Evolutionary conservation across 768 basidiomycete genomes (phyloP).

Genomic region (Pleurotus ostreatus): DNA sequence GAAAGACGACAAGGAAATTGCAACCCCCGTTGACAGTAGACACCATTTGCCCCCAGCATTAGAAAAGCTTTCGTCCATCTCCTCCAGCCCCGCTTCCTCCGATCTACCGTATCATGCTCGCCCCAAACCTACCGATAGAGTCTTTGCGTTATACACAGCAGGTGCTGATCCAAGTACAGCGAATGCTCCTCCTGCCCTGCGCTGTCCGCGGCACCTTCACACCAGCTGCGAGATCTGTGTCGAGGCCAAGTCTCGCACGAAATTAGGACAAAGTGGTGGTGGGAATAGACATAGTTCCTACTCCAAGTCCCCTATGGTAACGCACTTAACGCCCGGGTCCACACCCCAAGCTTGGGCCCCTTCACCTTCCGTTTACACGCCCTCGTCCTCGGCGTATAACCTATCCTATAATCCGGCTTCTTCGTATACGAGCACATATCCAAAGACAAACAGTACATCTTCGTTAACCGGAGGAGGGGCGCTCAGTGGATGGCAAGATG

Average conservation of each 20-base stretch:
- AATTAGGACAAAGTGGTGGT: slow-evolving; percentile 15
- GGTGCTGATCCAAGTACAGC: slow-evolving; percentile 61
- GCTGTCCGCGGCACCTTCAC: slow-evolving; percentile 72
- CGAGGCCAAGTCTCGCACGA: slow-evolving; percentile 39
- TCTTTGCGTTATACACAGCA: slow-evolving; percentile 47
- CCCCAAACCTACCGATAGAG: slow-evolving; percentile 34
- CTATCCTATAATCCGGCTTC: slow-evolving; percentile 5
- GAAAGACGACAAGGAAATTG: slow-evolving; percentile 18
- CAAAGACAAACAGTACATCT: not conserved
- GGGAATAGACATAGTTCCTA: slow-evolving; percentile 30
- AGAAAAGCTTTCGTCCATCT: slow-evolving; percentile 1
- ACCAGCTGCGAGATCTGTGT: slow-evolving; percentile 75
- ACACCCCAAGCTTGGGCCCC: not conserved
- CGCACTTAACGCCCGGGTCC: not conserved
- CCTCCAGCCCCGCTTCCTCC: slow-evolving; percentile 1
- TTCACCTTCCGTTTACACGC: slow-evolving; percentile 1
- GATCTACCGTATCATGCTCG: slow-evolving; percentile 2
- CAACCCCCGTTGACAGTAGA: slow-evolving; percentile 12
- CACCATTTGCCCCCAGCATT: slow-evolving; percentile 19
- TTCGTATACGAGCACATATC: slow-evolving; percentile 4
- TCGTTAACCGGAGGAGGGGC: slow-evolving; percentile 32
- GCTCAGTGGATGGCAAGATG: slow-evolving; percentile 73
- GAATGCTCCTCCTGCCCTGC: slow-evolving; percentile 57
- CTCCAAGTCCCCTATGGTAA: slow-evolving; percentile 22
- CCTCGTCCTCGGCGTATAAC: not conserved